phyloP scores from a whole-genome alignment of 225 moss, liverwort and hornwort genomes.

The Pseudisothecium myosuroides region DNA sequence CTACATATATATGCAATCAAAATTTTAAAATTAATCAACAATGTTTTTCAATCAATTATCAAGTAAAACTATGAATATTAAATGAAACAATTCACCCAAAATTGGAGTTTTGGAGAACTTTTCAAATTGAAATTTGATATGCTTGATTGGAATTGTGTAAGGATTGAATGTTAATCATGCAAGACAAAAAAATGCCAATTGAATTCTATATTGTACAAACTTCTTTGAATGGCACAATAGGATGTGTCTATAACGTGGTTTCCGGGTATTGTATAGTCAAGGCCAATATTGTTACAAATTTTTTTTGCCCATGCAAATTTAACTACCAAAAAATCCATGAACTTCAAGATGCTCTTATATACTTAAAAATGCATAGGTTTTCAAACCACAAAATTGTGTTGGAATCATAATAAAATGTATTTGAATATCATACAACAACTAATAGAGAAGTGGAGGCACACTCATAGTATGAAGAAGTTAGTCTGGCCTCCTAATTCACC shows the following conservation, averaged over 20 bases:
- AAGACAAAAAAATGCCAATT: background rate
- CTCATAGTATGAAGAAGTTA: background rate
- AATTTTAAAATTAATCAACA: background rate
- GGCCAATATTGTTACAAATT: background rate
- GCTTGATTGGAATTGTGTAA: background rate
- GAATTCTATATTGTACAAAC: background rate
- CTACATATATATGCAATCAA: background rate
- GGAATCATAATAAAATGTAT: background rate
- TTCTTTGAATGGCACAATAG: background rate
- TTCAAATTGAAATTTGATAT: background rate
- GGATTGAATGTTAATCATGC: background rate
- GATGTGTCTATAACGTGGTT: background rate
- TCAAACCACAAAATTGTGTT: fast-evolving
- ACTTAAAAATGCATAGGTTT: background rate
- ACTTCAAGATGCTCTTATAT: background rate
- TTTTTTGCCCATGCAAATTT: background rate
- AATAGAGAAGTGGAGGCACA: fast-evolving
- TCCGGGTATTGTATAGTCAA: fast-evolving
- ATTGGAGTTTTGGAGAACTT: background rate
- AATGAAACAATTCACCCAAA: background rate
- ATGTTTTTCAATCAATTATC: background rate
- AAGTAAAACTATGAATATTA: background rate
- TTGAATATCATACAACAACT: background rate
- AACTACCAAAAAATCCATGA: background rate
- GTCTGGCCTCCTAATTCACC: background rate